Base-by-base conservation (phyloP, 805 yeast species). In the Blastobotrys terrestris region DNA sequence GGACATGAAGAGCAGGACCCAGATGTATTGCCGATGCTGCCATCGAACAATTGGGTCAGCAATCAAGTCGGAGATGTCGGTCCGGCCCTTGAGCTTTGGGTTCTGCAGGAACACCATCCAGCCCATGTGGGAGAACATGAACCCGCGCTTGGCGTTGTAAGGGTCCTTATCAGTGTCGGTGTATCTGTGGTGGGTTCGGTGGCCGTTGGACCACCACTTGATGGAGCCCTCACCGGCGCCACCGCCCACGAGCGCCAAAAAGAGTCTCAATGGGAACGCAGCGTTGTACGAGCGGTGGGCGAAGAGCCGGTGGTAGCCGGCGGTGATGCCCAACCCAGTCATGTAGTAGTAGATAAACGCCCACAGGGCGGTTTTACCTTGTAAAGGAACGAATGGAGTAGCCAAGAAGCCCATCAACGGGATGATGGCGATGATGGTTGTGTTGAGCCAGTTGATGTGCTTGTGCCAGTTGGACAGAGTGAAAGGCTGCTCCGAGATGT, bases 141-240 rank as follows among this genome's bases (percentile, higher is more conserved):
- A 77, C 0, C 97, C 97, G 54, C 86, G 77, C 63, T 91, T 79
- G 40, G 86, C 84, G 63, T 83, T 83, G 69, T 87, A 89, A 1
- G 98, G 97, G 67, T 91, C 98, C 61, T 78, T 77, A 55, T 87
- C 95, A 0, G 95, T 85, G 64, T 91, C 96, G 44, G 94, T 84
- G 67, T 78, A 87, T 54, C 92, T 80, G 69, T 91, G 97, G 71
- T 91, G 97, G 2, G 94, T 90, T 55, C 95, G 74, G 72, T 91
- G 98, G 46, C 87, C 76, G 14, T 84, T 75, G 19, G 87, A 84
- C 95, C 95, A 89, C 78, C 84, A 78, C 62, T 83, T 76, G 11
- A 83, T 80, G 2, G 87, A 77, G 3, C 95, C 95, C 51, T 88
- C 72, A 1, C 90, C 95, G 5, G 84, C 80, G 58, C 87, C 84